Conservation (phyloP, 2,329 filamentous ascomycete genomes). For the Hawksworthiomyces lignivorus region DNA sequence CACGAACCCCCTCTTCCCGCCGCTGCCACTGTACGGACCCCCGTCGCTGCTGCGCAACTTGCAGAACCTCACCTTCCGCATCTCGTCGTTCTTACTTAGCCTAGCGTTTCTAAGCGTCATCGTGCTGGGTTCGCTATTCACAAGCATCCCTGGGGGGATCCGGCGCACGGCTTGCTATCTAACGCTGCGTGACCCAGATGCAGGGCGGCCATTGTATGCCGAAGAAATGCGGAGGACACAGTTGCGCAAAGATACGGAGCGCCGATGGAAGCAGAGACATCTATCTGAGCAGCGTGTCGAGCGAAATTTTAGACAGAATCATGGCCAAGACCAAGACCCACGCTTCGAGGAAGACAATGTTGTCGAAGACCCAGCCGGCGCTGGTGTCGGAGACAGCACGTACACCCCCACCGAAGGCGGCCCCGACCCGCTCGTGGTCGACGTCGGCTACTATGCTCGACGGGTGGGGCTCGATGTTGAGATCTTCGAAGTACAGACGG, state of each 20-base stretch:
- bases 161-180: constrained; percentile 43
- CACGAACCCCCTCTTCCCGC: constrained; percentile 77
- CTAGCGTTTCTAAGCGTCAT: constrained; percentile 69
- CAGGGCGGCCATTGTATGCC: constrained; percentile 58
- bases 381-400: constrained; percentile 27
- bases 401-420: constrained; percentile 74
- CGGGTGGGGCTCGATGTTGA: constrained; percentile 83
- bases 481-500: constrained; percentile 75
- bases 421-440: constrained; percentile 67
- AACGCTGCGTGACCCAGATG: constrained; percentile 53
- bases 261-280: constrained; percentile 49
- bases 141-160: constrained; percentile 49
- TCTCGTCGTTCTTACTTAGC: constrained; percentile 67
- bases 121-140: constrained; percentile 65
- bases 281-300: constrained; percentile 31
- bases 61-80: constrained; percentile 57
- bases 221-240: constrained; percentile 60
- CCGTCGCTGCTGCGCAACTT: constrained; percentile 57
- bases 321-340: too few species aligned
- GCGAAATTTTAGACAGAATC: too few species aligned
- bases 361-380: constrained; percentile 25
- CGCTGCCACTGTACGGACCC: constrained; percentile 73
- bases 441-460: constrained; percentile 78
- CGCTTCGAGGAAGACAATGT: too few species aligned
- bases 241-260: constrained; percentile 49